Evolutionary conservation across 202 grass and related monocot species (phyloP), one percentile per base, ranked within the genome.

Genomic region (Musa balbisiana): DNA sequence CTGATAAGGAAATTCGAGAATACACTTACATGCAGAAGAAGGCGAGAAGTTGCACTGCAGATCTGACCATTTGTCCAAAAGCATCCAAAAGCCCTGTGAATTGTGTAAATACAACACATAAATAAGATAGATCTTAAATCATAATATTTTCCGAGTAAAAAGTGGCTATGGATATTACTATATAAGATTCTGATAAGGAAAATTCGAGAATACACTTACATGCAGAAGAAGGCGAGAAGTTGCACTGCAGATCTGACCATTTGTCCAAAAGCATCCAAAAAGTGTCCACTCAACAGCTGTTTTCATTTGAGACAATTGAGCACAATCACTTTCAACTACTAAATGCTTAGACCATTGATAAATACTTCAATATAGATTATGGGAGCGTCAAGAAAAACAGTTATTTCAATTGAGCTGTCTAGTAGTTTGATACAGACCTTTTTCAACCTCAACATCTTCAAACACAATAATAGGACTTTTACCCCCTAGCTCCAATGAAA

Each of bases 11-110:
- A 5, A 24, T 10, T 11, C 49, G 20, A 22, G 2, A 24, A 21
- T 54, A 72, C 49, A 81, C 83, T 90, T 90, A 99, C 95, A 88
- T 99, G 95, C 53, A 99, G 71, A 80, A 99, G 72, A 83, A 99
- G 89, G 33, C 95, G 95, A 62, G 95, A 99, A 71, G 95, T 99
- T 78, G 95, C 95, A 78, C 95, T 99, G 85, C 95, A 99, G 76
- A 99, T 99, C 81, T 99, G 95, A 77, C 95, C 95, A 78, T 92
- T 99, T 55, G 95, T 99, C 95, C 95, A 99, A 84, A 99, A 99
- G 85, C 95, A 99, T 22, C 95, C 95, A 92, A 99, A 99, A 25
- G n/a, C n/a, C n/a, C n/a, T n/a, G n/a, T n/a, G n/a, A n/a, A 21
- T 70, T 70, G 9, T 70, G 51, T 20, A 20, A 51, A 20, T 51